Conservation (phyloP, 2,329 filamentous ascomycete genomes). For the Orbilia javanica region DNA sequence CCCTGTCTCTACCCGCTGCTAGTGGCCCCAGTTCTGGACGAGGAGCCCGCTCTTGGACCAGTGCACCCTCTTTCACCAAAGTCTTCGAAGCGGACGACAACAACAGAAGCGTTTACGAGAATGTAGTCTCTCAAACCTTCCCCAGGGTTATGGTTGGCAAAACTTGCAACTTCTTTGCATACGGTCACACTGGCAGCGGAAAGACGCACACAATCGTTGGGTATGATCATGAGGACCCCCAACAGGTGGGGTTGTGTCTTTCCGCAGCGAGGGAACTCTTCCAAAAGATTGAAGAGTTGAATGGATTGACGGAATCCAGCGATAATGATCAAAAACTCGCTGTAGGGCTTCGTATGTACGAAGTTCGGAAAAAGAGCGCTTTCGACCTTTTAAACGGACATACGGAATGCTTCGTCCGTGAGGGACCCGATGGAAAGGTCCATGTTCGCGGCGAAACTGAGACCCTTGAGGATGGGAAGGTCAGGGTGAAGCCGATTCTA, state of each 20-base stretch:
- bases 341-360: slow-evolving; percentile 66
- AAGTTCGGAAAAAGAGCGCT: slow-evolving; percentile 66
- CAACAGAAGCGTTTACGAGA: slow-evolving; percentile 61
- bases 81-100: slow-evolving; percentile 62
- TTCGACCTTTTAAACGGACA: slow-evolving; percentile 66
- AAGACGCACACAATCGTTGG: slow-evolving; percentile 67
- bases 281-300: slow-evolving; percentile 61
- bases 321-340: slow-evolving; percentile 62
- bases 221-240: slow-evolving; percentile 64
- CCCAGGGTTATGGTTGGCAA: slow-evolving; percentile 64
- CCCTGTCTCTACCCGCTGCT: slow-evolving; percentile 20
- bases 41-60: slow-evolving; percentile 60
- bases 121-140: slow-evolving; percentile 64
- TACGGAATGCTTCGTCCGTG: slow-evolving; percentile 66
- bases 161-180: slow-evolving; percentile 67
- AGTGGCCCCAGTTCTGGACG: slow-evolving; percentile 26
- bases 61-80: slow-evolving; percentile 59
- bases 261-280: slow-evolving; percentile 64
- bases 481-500: slow-evolving; percentile 66
- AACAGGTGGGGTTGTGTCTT: slow-evolving; percentile 65
- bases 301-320: slow-evolving; percentile 46
- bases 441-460: slow-evolving; percentile 67
- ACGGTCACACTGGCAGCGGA: slow-evolving; percentile 66
- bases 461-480: slow-evolving; percentile 65
- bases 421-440: slow-evolving; percentile 65